Evolutionary conservation across 2,329 filamentous ascomycete species (phyloP).

Genomic region (Ceratocystis cacaofunesta): DNA sequence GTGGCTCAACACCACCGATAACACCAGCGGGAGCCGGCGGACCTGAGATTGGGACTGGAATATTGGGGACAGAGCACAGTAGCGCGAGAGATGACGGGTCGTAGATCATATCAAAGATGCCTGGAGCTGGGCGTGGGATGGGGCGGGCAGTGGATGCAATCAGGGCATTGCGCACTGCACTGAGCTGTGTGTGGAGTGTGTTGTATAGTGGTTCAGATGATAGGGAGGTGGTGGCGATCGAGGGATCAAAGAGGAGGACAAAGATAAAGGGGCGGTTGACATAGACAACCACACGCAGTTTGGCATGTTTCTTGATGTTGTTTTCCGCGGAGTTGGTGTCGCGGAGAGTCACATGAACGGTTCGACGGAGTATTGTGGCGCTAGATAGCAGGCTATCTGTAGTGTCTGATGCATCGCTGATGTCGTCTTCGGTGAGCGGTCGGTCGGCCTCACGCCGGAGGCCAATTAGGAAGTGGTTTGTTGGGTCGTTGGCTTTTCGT

Average conservation of each 20-base stretch:
- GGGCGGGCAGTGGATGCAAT: constrained; percentile 42
- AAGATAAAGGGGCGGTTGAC: constrained; percentile 63
- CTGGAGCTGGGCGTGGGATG: constrained; percentile 33
- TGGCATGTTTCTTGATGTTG: constrained; percentile 25
- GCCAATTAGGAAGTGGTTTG: constrained; percentile 49
- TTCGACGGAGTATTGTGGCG: constrained; percentile 5
- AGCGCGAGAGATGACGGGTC: constrained; percentile 41
- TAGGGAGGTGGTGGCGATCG: constrained; percentile 42
- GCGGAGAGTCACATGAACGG: constrained; percentile 24
- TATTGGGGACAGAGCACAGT: constrained; percentile 51
- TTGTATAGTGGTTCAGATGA: constrained; percentile 42
- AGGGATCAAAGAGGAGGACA: constrained; percentile 50
- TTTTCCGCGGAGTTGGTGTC: constrained; percentile 30
- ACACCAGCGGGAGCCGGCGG: constrained; percentile 19
- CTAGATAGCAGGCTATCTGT: constrained; percentile 32
- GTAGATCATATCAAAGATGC: constrained; percentile 47
- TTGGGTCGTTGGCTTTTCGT: constrained; percentile 17
- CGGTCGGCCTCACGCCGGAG: constrained; percentile 50
- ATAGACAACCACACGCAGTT: constrained; percentile 57
- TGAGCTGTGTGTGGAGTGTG: constrained; percentile 45
- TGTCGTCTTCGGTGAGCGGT: constrained; percentile 23
- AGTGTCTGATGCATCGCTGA: constrained; percentile 23
- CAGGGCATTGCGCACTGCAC: constrained; percentile 42
- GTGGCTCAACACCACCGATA: constrained; percentile 17
- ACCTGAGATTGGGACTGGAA: constrained; percentile 33